Percentiles rank a stretch among this genome's conserved stretches.
These are phyloP conservation scores for Omphalea diandra DNA, from an alignment of 441 rosid genomes.

Conservation along the genomic window DNA sequence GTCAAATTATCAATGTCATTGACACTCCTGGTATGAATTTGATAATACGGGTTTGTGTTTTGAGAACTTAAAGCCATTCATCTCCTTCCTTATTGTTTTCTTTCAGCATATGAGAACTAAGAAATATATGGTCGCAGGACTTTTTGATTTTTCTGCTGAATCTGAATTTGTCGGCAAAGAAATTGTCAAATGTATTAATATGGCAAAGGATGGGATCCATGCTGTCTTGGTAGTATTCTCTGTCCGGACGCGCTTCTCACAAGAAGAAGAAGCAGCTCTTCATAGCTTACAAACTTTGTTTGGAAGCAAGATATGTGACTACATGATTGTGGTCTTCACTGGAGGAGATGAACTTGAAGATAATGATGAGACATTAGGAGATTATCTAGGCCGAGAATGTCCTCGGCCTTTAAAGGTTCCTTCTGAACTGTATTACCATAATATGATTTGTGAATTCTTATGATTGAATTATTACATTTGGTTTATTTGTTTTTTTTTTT, in stretches of 20 bases:
- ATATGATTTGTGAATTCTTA: not conserved
- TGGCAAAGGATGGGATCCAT: constrained; percentile 88
- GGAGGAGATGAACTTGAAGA: constrained; percentile 93
- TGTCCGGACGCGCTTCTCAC: constrained; percentile 54
- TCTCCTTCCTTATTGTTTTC: constrained; percentile 2
- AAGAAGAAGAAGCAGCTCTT: constrained; percentile 66
- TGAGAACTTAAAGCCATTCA: not conserved
- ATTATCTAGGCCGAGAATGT: constrained; percentile 59
- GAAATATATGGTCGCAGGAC: constrained; percentile 41
- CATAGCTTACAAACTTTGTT: constrained; percentile 61
- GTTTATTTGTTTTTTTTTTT: not conserved
- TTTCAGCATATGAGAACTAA: not conserved
- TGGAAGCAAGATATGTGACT: constrained; percentile 64
- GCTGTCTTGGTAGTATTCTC: constrained; percentile 75
- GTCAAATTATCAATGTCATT: constrained; percentile 65
- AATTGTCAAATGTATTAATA: constrained; percentile 65
- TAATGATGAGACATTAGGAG: constrained; percentile 66
- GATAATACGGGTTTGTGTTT: not conserved
- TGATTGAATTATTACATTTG: not conserved
- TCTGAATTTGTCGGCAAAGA: constrained; percentile 69
- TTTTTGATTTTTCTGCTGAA: constrained; percentile 63
- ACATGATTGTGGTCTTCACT: constrained; percentile 81
- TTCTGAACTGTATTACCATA: not conserved
- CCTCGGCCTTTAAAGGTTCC: constrained; percentile 75
- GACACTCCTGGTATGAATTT: constrained; percentile 77